Evolutionary conservation across 2,329 filamentous ascomycete species (phyloP), one percentile per base, ranked within the genome.

Genomic region (Beauveria varroae): DNA sequence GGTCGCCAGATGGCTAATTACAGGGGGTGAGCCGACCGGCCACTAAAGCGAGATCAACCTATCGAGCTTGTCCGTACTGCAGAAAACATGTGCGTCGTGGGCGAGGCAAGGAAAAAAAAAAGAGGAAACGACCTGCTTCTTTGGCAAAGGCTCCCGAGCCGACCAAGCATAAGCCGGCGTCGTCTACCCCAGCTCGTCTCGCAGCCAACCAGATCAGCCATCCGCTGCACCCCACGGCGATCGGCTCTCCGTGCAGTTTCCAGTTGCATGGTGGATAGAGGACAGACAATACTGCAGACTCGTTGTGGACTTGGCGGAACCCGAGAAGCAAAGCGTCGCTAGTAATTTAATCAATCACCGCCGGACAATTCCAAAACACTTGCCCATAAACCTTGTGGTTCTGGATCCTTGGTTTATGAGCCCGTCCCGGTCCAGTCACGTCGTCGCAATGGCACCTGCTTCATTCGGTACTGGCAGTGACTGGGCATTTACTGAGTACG

Each of bases 381-480:
- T 34, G 30, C 24, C 37, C 37, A 59, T 14, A 53, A 40, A 53
- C 49, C 26, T 53, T 34, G 41, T 47, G 50, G 50, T 40, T 28
- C 46, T 49, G 18, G 5, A 28, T 9, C 30, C 30, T 34, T 34
- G 30, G 30, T 34, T 34, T 34, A 9, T 44, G 18, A 34, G 30
- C 30, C 30, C 12, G 30, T 5, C 30, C 30, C 20, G 44, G 26
- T 10, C 57, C 57, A 59, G 57, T 59, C 57, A 59, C 49, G 24
- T 59, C 49, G 57, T 50, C 40, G 3, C 26, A 34, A 30, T 59
- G 40, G 50, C 57, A 60, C 57, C 57, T 60, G 26, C 57, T 60
- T 50, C 18, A 60, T 60, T 3, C 50, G 50, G 57, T 8, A 51
- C 30, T 18, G 57, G 24, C 12, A 5, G 22, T 14, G 5, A 26